Percentiles rank a stretch among this genome's conserved stretches.
phyloP scores from a whole-genome alignment of 2,329 filamentous ascomycete genomes.

The Aureobasidium sp. region DNA sequence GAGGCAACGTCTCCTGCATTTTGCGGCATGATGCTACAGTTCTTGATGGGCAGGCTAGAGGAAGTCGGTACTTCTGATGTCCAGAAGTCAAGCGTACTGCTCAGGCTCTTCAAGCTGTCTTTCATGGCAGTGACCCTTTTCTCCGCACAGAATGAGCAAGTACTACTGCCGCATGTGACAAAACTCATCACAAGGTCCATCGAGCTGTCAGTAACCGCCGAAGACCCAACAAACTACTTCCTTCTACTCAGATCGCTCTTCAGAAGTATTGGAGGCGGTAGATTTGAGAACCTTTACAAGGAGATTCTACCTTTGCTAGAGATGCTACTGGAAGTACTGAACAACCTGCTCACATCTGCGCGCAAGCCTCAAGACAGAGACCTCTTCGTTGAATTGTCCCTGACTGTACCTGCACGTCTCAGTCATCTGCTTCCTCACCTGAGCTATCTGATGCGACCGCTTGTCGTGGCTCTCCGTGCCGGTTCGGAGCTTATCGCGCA shows the following conservation, averaged over 20 bases:
- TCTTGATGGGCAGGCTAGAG: slow-evolving; percentile 93
- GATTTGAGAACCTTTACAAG: slow-evolving; percentile 97
- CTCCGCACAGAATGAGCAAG: slow-evolving; percentile 87
- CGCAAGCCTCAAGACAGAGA: slow-evolving; percentile 86
- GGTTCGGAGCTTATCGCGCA: slow-evolving; percentile 93
- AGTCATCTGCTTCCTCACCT: slow-evolving; percentile 93
- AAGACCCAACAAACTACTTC: slow-evolving; percentile 99
- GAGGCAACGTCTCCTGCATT: slow-evolving; percentile 97
- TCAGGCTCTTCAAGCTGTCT: slow-evolving; percentile 92
- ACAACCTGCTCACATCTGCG: slow-evolving; percentile 85
- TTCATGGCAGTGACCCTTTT: slow-evolving; percentile 99
- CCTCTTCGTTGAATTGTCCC: slow-evolving; percentile 90
- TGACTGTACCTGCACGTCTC: slow-evolving; percentile 88
- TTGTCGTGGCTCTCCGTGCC: slow-evolving; percentile 89
- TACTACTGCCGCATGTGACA: slow-evolving; percentile 89
- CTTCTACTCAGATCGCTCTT: slow-evolving; percentile 86
- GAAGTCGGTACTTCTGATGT: slow-evolving; percentile 90
- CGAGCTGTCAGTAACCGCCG: slow-evolving; percentile 86
- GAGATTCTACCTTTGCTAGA: slow-evolving; percentile 93
- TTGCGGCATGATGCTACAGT: slow-evolving; percentile 94
- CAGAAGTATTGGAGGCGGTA: slow-evolving; percentile 89
- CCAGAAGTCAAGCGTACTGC: slow-evolving; percentile 83
- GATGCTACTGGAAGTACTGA: slow-evolving; percentile 95
- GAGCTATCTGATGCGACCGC: slow-evolving; percentile 91
- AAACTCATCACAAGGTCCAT: slow-evolving; percentile 98